A percentile compares a stretch with the other conserved stretches of the same genome.
Evolutionary conservation across 306 rosid species (phyloP).

Genomic region (Trifolium repens): DNA sequence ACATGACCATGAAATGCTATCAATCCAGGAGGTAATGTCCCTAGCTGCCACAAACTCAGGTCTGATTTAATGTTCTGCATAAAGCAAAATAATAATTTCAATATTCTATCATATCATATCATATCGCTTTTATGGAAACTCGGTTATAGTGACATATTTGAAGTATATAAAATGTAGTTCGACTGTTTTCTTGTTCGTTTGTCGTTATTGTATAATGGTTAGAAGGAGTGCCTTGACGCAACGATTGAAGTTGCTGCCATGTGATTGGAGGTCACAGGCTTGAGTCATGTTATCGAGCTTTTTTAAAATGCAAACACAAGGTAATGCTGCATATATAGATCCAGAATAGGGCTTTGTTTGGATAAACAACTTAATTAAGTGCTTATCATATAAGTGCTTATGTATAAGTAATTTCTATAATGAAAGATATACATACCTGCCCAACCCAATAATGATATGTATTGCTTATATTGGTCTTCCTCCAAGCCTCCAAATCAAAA

Average conservation of each 20-base stretch:
- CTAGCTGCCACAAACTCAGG: slow-evolving; percentile 97
- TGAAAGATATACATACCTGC: slow-evolving; percentile 54
- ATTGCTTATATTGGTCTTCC: slow-evolving; percentile 90
- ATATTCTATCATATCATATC: slow-evolving; percentile 3
- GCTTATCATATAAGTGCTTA: not conserved
- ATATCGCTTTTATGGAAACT: slow-evolving; percentile 15
- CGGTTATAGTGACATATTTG: slow-evolving; percentile 15
- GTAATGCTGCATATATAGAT: slow-evolving; percentile 1
- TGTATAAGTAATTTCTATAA: not conserved
- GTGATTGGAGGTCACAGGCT: not conserved
- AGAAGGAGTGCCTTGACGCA: not conserved
- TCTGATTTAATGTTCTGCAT: slow-evolving; percentile 95
- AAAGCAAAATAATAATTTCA: slow-evolving; percentile 20
- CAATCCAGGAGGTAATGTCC: slow-evolving; percentile 97
- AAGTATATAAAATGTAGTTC: slow-evolving; percentile 19
- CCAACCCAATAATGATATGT: slow-evolving; percentile 90
- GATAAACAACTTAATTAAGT: no score
- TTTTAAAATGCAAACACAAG: not conserved
- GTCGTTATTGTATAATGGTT: slow-evolving; percentile 8
- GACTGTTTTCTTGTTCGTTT: not conserved
- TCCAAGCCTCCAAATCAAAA: slow-evolving; percentile 95
- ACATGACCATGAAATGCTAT: slow-evolving; percentile 98
- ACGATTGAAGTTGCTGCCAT: not conserved
- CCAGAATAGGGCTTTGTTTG: not conserved
- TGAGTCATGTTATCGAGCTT: not conserved